A percentile compares a stretch with the other conserved stretches of the same genome.
phyloP scores from a whole-genome alignment of 352 stramenopile species.

The Pythium chondricola region DNA sequence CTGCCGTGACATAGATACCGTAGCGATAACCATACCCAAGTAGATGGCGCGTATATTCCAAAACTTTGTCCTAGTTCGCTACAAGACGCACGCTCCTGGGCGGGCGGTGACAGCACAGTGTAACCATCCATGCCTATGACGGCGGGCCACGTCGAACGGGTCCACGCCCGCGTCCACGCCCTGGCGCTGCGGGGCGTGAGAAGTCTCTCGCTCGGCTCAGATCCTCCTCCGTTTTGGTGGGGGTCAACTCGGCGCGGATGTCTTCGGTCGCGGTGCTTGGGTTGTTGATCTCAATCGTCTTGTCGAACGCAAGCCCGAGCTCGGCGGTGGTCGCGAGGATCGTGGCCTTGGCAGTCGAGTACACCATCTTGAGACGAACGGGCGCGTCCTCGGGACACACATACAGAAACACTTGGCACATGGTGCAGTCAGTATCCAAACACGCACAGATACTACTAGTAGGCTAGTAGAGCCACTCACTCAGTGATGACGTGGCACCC shows the following conservation, averaged over 20 bases:
- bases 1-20: no score
- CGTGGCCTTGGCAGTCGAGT: constrained; percentile 86
- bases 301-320: constrained; percentile 65
- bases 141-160: constrained; percentile 29
- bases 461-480: constrained; percentile 8
- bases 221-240: constrained; percentile 53
- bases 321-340: constrained; percentile 62
- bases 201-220: constrained; percentile 61
- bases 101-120: no score
- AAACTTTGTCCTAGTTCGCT: no score
- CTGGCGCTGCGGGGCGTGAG: constrained; percentile 60
- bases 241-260: constrained; percentile 51
- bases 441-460: not conserved
- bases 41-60: no score
- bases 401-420: constrained; percentile 78
- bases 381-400: constrained; percentile 84
- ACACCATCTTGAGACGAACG: constrained; percentile 88
- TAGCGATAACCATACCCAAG: no score
- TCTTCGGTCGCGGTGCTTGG: constrained; percentile 46
- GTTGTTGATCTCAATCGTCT: constrained; percentile 78
- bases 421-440: not conserved
- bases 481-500: constrained; percentile 14
- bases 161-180: constrained; percentile 51
- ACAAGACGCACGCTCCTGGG: no score
- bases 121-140: no score